Evolutionary conservation across 192 early-diverging fungal genomes (phyloP).

Genomic region (Backusella tarrabulga): DNA sequence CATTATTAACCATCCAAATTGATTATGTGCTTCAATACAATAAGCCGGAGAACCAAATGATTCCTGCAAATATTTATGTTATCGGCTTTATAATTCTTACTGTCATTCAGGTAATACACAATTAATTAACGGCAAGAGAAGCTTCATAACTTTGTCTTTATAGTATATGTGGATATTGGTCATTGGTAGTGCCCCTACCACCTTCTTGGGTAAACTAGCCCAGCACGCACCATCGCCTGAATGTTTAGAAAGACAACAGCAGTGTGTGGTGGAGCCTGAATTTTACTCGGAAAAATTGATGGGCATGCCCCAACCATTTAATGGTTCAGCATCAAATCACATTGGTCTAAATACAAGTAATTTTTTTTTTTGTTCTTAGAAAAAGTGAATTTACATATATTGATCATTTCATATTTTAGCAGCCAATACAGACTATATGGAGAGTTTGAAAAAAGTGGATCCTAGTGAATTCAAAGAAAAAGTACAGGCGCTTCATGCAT

Average conservation of each 20-base stretch:
- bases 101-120: slow-evolving; percentile 26
- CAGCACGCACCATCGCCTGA: not conserved
- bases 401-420: not conserved
- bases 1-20: slow-evolving; percentile 22
- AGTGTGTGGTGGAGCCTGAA: not conserved
- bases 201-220: slow-evolving; percentile 21
- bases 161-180: slow-evolving; percentile 64
- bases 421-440: not conserved
- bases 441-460: slow-evolving; percentile 17
- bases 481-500: slow-evolving; percentile 72
- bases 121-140: not conserved
- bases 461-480: slow-evolving; percentile 55
- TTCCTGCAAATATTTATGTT: not conserved
- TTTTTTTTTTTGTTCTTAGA: not conserved
- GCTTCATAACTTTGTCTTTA: not conserved
- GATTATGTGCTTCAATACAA: slow-evolving; percentile 1
- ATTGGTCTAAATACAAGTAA: not conserved
- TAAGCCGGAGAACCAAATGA: not conserved
- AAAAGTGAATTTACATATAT: not conserved
- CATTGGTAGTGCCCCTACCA: slow-evolving; percentile 66
- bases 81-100: slow-evolving; percentile 30
- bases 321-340: not conserved
- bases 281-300: slow-evolving; percentile 5
- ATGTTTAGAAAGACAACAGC: not conserved
- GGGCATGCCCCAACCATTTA: not conserved